Evolutionary conservation across 495 filamentous ascomycete genomes (phyloP).

Genomic region (Halenospora varia): DNA sequence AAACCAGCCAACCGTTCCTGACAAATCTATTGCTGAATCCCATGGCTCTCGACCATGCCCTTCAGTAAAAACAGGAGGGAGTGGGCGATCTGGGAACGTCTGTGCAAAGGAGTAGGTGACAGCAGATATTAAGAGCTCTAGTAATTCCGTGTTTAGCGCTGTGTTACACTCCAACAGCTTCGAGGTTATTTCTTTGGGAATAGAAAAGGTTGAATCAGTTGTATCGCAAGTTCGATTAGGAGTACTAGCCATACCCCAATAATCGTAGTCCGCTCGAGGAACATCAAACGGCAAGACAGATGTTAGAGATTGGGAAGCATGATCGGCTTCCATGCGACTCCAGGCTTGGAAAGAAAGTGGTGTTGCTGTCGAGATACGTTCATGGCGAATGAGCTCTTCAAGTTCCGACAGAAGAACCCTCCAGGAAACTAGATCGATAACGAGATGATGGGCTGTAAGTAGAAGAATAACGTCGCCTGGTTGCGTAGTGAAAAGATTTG

Average conservation of each 20-base stretch:
- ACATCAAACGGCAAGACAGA: constrained; percentile 6
- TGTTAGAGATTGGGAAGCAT: constrained; percentile 16
- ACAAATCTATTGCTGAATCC: constrained; percentile 48
- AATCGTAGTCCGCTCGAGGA: constrained; percentile 34
- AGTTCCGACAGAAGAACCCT: constrained; percentile 62
- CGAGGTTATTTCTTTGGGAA: constrained; percentile 39
- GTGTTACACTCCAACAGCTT: constrained; percentile 42
- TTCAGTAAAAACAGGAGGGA: constrained; percentile 38
- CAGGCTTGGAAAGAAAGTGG: constrained; percentile 62
- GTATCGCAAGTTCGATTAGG: constrained; percentile 50
- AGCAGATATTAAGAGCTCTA: constrained; percentile 50
- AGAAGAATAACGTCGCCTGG: constrained; percentile 50
- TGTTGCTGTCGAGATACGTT: constrained; percentile 34
- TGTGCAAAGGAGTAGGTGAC: constrained; percentile 47
- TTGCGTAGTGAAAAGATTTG: constrained; percentile 45
- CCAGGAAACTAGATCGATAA: constrained; percentile 71
- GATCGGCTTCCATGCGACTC: constrained; percentile 44
- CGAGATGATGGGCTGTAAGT: constrained; percentile 62
- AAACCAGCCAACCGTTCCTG: constrained; percentile 60
- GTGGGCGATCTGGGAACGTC: constrained; percentile 22
- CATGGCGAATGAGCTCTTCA: constrained; percentile 53
- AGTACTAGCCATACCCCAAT: constrained; percentile 47
- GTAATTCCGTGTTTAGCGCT: constrained; percentile 43
- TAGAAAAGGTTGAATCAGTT: constrained; percentile 37
- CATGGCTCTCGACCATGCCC: constrained; percentile 54